Conservation (phyloP, 139 green algal species). For the Edaphochlamys debaryana region DNA sequence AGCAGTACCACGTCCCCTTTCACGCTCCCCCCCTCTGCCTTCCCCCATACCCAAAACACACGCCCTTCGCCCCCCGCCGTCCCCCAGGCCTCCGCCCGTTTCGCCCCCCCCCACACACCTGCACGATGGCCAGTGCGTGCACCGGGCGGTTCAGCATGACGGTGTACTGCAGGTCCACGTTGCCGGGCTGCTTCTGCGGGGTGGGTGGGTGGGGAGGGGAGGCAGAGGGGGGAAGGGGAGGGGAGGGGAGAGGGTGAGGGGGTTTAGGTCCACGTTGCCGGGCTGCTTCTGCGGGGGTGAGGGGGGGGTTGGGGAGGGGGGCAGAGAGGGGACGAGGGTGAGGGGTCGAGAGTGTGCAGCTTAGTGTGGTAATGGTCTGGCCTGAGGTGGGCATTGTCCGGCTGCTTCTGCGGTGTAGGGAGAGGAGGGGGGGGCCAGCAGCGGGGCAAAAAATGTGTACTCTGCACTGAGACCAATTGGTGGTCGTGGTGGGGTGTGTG, state of each 20-base stretch:
- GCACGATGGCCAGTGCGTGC: constrained; percentile 43
- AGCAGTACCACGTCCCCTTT: too few species aligned
- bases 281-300: background rate
- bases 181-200: background rate
- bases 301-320: background rate
- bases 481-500: too few species aligned
- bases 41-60: background rate
- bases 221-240: background rate
- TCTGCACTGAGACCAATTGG: too few species aligned
- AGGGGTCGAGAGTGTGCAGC: background rate
- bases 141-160: constrained; percentile 29
- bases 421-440: too few species aligned
- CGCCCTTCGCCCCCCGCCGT: too few species aligned
- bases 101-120: background rate
- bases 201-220: background rate
- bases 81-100: too few species aligned
- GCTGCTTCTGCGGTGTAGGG: too few species aligned
- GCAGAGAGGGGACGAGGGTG: background rate
- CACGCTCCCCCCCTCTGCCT: too few species aligned
- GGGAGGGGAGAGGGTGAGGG: background rate
- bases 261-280: constrained; percentile 22
- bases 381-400: too few species aligned
- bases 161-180: constrained; percentile 36
- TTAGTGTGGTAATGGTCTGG: too few species aligned
- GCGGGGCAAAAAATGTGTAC: too few species aligned